Evolutionary conservation across 1,284 basidiomycete species (phyloP), one percentile per base, ranked within the genome.

Genomic region (Pisolithus thermaeus): DNA sequence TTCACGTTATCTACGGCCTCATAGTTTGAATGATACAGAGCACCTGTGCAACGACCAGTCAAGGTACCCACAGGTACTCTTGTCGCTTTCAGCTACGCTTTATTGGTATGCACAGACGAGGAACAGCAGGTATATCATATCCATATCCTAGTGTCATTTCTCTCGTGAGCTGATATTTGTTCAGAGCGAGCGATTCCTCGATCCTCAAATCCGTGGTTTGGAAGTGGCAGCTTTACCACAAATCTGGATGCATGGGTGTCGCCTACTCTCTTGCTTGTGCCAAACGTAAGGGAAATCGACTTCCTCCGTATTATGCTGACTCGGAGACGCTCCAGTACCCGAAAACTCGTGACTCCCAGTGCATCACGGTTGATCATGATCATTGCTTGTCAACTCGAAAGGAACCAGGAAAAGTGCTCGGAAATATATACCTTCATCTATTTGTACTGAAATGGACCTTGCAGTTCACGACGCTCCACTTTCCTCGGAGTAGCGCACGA

Each of bases 41-140:
- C 80, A 12, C 70, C 78, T 1, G 80, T 77, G 2, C 69, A 75
- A 40, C 80, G 90, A 16, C 81, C 89, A 7, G 84, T 95, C 1
- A 76, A 80, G 42, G 63, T 95, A 2, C 90, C 92, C 0, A 62
- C 91, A 12, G 90, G 89, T 6, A 59, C 71, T 36, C 57, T 88
- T 16, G 68, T 76, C n/a, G 69, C 73, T 43, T 73, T 87, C 49
- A 73, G 72, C 38, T 61, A 70, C 25, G 73, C 76, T 16, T 66
- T 88, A 30, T 61, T 93, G 30, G 73, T 76, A 36, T 79, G 84
- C 49, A 77, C 77, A 1, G 62, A 62, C n/a, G 79, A 84, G 35
- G 80, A 80, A 12, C 70, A 35, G 32, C 32, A 77, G 55, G 80
- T 74, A 55, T 28, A 66, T 47, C 28, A 48, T 3, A 40, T 20